Evolutionary conservation across 202 grass and related monocot genomes (phyloP).

Genomic region (Elaeis oleifera): DNA sequence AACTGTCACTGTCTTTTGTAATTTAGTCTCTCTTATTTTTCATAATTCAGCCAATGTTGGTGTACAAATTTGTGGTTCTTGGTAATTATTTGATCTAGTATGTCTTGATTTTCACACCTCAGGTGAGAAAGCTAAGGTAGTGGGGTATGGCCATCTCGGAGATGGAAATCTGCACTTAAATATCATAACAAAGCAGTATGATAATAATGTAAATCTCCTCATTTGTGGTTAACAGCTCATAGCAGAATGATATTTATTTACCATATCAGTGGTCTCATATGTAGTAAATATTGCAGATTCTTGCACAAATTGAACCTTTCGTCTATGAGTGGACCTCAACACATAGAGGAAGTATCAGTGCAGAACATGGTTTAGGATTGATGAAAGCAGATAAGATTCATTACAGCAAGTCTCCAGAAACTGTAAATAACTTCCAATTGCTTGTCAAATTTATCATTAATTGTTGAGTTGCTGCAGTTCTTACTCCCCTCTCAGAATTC

Average conservation of each 20-base stretch:
- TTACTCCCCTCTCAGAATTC: not conserved
- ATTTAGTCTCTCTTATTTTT: too few relatives aligned
- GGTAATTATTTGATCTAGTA: constrained; percentile 3
- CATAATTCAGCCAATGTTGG: too few relatives aligned
- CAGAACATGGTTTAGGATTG: constrained; percentile 81
- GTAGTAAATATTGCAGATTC: constrained; percentile 45
- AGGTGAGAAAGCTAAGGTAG: constrained; percentile 57
- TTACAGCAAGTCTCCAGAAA: constrained; percentile 89
- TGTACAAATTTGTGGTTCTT: too few relatives aligned
- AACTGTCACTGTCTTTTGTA: too few relatives aligned
- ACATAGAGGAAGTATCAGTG: constrained; percentile 93
- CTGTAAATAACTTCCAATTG: constrained; percentile 36
- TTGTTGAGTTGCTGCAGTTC: not conserved
- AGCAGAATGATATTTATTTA: not conserved
- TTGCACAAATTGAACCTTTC: constrained; percentile 73
- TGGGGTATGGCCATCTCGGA: constrained; percentile 91
- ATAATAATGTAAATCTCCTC: constrained; percentile 41
- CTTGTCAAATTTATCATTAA: not conserved
- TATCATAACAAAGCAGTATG: constrained; percentile 63
- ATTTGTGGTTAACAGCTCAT: not conserved
- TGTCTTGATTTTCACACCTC: constrained; percentile 22
- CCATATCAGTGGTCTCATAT: constrained; percentile 21
- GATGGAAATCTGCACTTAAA: constrained; percentile 95
- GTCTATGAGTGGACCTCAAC: constrained; percentile 92
- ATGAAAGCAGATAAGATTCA: constrained; percentile 98